Conservation (phyloP, 169 alveolate genomes). For the Plasmodium vivax region DNA sequence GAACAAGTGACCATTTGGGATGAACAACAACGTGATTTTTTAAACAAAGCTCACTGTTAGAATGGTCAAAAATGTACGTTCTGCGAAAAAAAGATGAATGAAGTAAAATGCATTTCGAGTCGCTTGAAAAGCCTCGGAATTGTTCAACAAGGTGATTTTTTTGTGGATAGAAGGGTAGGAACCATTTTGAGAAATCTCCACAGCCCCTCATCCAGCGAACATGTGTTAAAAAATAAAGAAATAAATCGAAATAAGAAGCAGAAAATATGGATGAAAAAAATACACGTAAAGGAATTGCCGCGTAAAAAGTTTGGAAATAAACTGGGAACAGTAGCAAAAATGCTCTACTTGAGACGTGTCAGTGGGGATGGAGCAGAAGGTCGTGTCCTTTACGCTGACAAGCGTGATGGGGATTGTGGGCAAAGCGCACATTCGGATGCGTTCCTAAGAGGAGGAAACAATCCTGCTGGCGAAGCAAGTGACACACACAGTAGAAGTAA, state of each 20-base stretch:
- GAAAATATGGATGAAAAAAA: slow-evolving; percentile 59
- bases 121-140: neutral
- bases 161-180: neutral
- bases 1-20: neutral
- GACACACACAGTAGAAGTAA: neutral
- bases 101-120: neutral
- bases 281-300: slow-evolving; percentile 47
- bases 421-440: neutral
- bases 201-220: neutral
- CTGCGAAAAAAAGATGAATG: neutral
- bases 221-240: slow-evolving; percentile 68
- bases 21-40: neutral
- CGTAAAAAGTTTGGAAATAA: slow-evolving; percentile 72
- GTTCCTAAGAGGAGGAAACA: neutral
- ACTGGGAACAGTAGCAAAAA: slow-evolving; percentile 71
- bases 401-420: neutral
- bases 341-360: slow-evolving; percentile 11
- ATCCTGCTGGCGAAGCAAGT: neutral
- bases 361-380: neutral
- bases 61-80: neutral
- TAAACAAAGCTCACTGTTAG: neutral
- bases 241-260: slow-evolving; percentile 53
- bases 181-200: neutral
- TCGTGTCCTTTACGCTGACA: neutral
- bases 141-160: neutral